A percentile compares a stretch with the other conserved stretches of the same genome.
These are phyloP conservation scores for Boletus patriciae DNA, from an alignment of 768 basidiomycete genomes.

Conservation along the genomic window DNA sequence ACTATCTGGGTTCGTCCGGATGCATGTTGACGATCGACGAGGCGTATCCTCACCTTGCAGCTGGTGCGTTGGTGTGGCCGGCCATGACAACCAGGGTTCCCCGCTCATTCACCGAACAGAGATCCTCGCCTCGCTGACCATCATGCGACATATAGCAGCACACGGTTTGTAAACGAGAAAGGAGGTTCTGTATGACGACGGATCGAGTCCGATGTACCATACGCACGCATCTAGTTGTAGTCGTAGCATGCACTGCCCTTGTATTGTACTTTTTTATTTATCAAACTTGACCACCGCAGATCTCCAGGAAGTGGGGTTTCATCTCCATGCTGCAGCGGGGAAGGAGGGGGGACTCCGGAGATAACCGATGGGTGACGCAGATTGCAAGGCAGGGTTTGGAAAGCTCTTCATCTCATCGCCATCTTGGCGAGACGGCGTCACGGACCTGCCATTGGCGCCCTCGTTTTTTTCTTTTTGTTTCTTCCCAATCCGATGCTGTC, in stretches of 20 bases:
- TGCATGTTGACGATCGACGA: slow-evolving; percentile 66
- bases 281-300: slow-evolving; percentile 3
- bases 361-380: slow-evolving; percentile 9
- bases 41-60: slow-evolving; percentile 52
- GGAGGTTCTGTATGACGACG: background rate
- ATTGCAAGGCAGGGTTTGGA: background rate
- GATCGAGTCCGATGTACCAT: slow-evolving; percentile 12
- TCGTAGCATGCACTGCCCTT: slow-evolving; percentile 10
- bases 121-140: slow-evolving; percentile 57
- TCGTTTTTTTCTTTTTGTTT: background rate
- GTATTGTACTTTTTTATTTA: slow-evolving; percentile 13
- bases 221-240: slow-evolving; percentile 5
- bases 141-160: slow-evolving; percentile 61
- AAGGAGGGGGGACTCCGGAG: background rate
- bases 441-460: background rate
- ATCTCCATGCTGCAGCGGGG: background rate
- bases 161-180: slow-evolving; percentile 39
- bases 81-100: slow-evolving; percentile 7
- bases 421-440: background rate
- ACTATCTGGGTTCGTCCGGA: slow-evolving; percentile 54
- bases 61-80: slow-evolving; percentile 42
- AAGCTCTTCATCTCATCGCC: no score
- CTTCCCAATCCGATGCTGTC: background rate
- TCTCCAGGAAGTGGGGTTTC: background rate
- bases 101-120: slow-evolving; percentile 39